Percentiles rank a stretch among this genome's conserved stretches.
phyloP scores from a whole-genome alignment of 305 asterid species.

The Ilex paraguariensis region DNA sequence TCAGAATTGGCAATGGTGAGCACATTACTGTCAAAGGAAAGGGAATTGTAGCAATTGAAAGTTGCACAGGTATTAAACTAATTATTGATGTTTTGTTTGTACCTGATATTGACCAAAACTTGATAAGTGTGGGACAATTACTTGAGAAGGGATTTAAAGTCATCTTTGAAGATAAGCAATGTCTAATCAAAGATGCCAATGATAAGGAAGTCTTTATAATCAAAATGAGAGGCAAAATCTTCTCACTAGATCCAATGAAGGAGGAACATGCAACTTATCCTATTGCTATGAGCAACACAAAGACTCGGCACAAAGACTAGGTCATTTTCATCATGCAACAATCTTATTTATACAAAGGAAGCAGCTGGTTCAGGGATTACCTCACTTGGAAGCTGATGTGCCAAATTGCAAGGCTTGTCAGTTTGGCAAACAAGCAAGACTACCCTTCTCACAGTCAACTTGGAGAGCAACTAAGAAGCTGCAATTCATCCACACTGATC shows the following conservation, averaged over 20 bases:
- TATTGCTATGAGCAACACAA: not conserved
- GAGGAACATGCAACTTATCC: conserved; percentile 8
- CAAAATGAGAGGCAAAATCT: conserved; percentile 10
- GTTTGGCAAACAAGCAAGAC: conserved; percentile 11
- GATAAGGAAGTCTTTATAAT: conserved; percentile 6
- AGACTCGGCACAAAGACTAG: conserved; percentile 12
- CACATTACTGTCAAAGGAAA: not conserved
- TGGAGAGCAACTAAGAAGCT: conserved; percentile 3
- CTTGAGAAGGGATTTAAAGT: conserved; percentile 10
- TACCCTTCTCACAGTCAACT: conserved; percentile 2
- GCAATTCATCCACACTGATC: too few species aligned
- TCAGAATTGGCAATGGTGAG: conserved; percentile 6
- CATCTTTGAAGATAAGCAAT: not conserved
- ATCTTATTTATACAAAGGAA: conserved; percentile 1
- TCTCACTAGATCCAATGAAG: conserved; percentile 10
- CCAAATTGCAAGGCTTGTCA: conserved; percentile 15
- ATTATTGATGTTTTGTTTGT: conserved; percentile 5
- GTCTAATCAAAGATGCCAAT: not conserved
- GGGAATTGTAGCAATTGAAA: conserved; percentile 1
- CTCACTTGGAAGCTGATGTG: not conserved
- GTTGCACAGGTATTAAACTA: not conserved
- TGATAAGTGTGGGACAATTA: conserved; percentile 6
- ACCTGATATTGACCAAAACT: conserved; percentile 6
- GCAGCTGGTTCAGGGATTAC: conserved; percentile 1
- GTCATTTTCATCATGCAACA: conserved; percentile 5